Conservation (phyloP, 768 basidiomycete species). For the Tulasnella sp. region DNA sequence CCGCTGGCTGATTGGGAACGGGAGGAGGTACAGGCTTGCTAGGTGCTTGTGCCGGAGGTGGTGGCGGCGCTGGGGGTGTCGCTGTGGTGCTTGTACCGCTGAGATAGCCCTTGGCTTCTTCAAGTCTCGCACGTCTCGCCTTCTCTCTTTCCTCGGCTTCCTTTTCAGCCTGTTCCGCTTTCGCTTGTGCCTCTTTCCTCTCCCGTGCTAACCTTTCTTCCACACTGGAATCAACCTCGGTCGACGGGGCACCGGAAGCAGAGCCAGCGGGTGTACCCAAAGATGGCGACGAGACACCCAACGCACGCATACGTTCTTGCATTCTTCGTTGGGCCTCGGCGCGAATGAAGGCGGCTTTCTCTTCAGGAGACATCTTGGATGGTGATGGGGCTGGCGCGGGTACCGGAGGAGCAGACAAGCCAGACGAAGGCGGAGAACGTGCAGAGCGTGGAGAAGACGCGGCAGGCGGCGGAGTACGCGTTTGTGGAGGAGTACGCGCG, state of each 20-base stretch:
- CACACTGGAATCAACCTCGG: constrained; percentile 57
- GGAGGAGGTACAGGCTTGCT: constrained; percentile 27
- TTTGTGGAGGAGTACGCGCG: constrained; percentile 26
- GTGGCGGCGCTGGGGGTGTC: constrained; percentile 6
- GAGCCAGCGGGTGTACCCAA: constrained; percentile 26
- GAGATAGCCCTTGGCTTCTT: constrained; percentile 47
- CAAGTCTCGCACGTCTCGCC: constrained; percentile 57
- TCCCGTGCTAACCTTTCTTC: constrained; percentile 77
- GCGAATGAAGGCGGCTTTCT: constrained; percentile 63
- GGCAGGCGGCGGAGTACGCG: constrained; percentile 36
- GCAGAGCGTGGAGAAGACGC: constrained; percentile 27
- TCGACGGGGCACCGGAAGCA: constrained; percentile 23
- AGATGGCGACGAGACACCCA: constrained; percentile 51
- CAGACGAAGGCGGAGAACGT: constrained; percentile 20
- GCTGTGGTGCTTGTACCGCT: background rate
- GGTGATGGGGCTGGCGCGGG: constrained; percentile 23
- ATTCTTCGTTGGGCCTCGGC: constrained; percentile 73
- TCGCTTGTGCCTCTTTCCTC: constrained; percentile 84
- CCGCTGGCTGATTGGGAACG: constrained; percentile 24
- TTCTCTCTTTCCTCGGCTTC: constrained; percentile 71
- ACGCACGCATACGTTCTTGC: constrained; percentile 69
- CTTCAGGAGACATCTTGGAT: constrained; percentile 68
- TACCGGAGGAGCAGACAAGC: constrained; percentile 35
- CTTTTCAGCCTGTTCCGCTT: constrained; percentile 60
- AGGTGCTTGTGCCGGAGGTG: constrained; percentile 11